A percentile compares a stretch with the other conserved stretches of the same genome.
Conservation (phyloP, 2,329 filamentous ascomycete genomes). For the Aspergillus pseudoviridinutans region DNA sequence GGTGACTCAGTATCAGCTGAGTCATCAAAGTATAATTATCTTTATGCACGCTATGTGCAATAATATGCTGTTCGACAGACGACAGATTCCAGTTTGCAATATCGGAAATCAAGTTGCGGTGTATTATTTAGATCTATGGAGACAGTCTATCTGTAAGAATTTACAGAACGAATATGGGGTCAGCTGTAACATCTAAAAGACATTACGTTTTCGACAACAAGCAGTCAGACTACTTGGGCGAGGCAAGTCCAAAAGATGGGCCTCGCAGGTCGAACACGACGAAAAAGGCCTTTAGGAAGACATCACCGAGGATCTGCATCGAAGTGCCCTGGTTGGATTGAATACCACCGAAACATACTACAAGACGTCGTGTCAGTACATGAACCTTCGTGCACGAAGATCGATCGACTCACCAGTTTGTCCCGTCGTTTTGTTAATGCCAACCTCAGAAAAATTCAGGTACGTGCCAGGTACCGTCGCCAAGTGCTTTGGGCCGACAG, state of each 20-base stretch:
- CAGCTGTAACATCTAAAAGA: background rate
- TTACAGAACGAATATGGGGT: background rate
- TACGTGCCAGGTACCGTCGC: constrained; percentile 53
- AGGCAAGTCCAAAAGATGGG: constrained; percentile 51
- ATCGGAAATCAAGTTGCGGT: background rate
- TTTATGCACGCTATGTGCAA: background rate
- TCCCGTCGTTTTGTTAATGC: constrained; percentile 41
- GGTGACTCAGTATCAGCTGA: background rate
- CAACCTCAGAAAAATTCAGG: constrained; percentile 53
- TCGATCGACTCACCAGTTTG: constrained; percentile 32
- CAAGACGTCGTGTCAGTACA: constrained; percentile 11
- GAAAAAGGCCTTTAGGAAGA: constrained; percentile 58
- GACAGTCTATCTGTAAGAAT: background rate
- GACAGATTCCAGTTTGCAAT: background rate
- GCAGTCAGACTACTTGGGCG: constrained; percentile 23
- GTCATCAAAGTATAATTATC: background rate
- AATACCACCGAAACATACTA: constrained; percentile 57
- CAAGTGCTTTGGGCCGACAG: constrained; percentile 47
- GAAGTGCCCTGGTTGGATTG: constrained; percentile 55
- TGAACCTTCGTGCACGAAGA: background rate
- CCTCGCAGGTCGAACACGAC: constrained; percentile 54
- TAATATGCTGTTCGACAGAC: background rate
- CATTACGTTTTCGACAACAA: background rate
- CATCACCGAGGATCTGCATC: constrained; percentile 58
- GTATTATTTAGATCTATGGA: background rate